phyloP scores from a whole-genome alignment of 129 eudicot genomes.

The Pseudognaphalium luteoalbum region DNA sequence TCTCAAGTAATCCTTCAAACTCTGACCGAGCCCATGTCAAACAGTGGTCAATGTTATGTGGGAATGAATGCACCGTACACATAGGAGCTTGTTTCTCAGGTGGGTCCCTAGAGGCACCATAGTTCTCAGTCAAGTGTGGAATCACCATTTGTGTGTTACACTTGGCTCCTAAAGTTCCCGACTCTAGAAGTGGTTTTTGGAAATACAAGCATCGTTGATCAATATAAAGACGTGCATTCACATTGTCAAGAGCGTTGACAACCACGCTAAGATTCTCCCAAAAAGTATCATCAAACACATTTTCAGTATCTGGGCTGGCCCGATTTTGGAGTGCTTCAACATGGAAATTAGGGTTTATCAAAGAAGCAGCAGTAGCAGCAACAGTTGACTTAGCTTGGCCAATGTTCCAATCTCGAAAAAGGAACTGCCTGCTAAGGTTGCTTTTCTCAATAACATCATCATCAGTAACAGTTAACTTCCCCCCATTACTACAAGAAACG shows the following conservation, averaged over 20 bases:
- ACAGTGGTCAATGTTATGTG: conserved; percentile 95
- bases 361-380: conserved; percentile 82
- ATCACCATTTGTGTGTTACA: conserved; percentile 96
- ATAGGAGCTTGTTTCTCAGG: conserved; percentile 96
- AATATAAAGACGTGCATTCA: conserved; percentile 84
- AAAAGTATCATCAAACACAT: conserved; percentile 70
- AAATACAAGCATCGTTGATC: conserved; percentile 91
- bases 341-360: conserved; percentile 63
- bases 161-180: conserved; percentile 93
- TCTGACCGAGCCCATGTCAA: conserved; percentile 97
- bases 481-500: conserved; percentile 69
- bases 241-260: conserved; percentile 85
- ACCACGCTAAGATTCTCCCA: conserved; percentile 86
- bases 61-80: conserved; percentile 96
- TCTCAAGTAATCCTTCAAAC: conserved; percentile 92
- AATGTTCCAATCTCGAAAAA: conserved; percentile 93
- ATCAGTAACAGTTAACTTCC: conserved; percentile 79
- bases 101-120: conserved; percentile 96
- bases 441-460: conserved; percentile 97
- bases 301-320: conserved; percentile 83
- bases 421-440: conserved; percentile 90
- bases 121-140: conserved; percentile 89
- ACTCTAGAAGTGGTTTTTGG: conserved; percentile 91
- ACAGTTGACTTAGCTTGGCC: conserved; percentile 98
- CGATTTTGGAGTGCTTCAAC: conserved; percentile 94